Base-by-base conservation (phyloP, 2,329 filamentous ascomycete species). In the Parasarocladium wereldwijsianum region DNA sequence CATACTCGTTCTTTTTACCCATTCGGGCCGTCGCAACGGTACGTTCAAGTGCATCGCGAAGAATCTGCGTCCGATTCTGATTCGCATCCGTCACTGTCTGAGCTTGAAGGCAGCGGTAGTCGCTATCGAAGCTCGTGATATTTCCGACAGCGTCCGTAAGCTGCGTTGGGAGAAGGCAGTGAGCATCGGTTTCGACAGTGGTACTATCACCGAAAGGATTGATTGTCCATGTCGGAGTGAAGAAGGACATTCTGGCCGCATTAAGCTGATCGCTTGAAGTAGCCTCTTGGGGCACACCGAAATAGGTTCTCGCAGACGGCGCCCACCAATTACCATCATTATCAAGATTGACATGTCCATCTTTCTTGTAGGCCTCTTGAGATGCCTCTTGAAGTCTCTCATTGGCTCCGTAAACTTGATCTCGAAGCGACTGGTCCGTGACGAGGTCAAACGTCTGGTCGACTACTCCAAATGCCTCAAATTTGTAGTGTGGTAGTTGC, bases 241-340 rank as follows among this genome's bases (percentile, higher is more conserved):
- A 31, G 14, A 31, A 31, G 19, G 22, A 20, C 5, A 13, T 11
- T 15, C 20, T 20, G 9, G 28, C 28, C 14, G 15, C 16, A 14
- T 7, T 13, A 11, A 22, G 17, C 17, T 31, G 18, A 18, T 31
- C 10, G 6, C 6, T 9, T 13, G 28, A 12, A 8, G 28, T 23
- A 20, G 11, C 6, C 6, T n/a, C 17, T 10, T 10, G 28, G 19
- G 15, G 13, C 17, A 15, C 15, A n/a, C 13, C 13, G 12, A 31
- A 21, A 20, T 23, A 31, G 7, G 19, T 22, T 12, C 10, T 22
- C 7, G n/a, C 28, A 9, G 28, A 22, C 7, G 17, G 18, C 6
- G 17, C 17, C 28, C 28, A 31, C 28, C 28, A 31, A 19, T 31
- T 22, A 5, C 28, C 28, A 23, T 31, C 20, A 8, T 17, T 8